These are phyloP conservation scores for Hydnomerulius pinastri DNA, from an alignment of 768 basidiomycete species.

Conservation along the genomic window DNA sequence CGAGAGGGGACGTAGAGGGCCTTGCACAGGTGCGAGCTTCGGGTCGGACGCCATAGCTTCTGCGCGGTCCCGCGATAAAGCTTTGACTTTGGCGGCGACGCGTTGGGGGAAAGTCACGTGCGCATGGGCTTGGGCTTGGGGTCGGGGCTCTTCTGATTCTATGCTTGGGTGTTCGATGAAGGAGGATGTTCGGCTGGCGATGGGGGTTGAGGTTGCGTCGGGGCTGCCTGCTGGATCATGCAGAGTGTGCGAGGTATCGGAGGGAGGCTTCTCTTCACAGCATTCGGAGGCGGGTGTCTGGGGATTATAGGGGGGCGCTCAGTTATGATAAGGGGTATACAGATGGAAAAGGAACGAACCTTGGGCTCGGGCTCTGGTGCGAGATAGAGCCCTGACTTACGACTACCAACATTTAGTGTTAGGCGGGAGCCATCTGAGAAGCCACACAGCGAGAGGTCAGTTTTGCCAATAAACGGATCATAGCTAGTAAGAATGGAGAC, in stretches of 20 bases:
- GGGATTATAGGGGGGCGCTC: neutral
- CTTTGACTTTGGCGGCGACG: slow-evolving; percentile 15
- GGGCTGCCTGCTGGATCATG: slow-evolving; percentile 11
- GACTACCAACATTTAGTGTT: slow-evolving; percentile 19
- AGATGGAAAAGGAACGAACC: slow-evolving; percentile 10
- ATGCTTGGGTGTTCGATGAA: slow-evolving; percentile 10
- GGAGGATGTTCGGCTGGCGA: slow-evolving; percentile 12
- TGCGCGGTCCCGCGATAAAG: slow-evolving; percentile 24
- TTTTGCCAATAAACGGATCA: neutral
- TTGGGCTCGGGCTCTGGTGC: neutral
- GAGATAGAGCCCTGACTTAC: slow-evolving; percentile 3
- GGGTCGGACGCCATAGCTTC: slow-evolving; percentile 31
- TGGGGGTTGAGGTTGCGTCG: slow-evolving; percentile 12
- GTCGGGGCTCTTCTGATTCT: neutral
- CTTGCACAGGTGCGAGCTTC: slow-evolving; percentile 35
- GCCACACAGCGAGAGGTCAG: neutral
- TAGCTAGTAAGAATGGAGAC: neutral
- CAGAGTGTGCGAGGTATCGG: slow-evolving; percentile 7
- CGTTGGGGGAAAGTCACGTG: slow-evolving; percentile 10
- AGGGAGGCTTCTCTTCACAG: slow-evolving; percentile 16
- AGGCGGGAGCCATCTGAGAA: slow-evolving; percentile 27
- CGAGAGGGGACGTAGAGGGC: slow-evolving; percentile 32
- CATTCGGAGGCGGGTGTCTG: slow-evolving; percentile 12
- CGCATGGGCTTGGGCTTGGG: neutral
- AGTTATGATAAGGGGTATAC: neutral